Base-by-base conservation (phyloP, 805 yeast genomes). In the Alloascoidea africana region DNA sequence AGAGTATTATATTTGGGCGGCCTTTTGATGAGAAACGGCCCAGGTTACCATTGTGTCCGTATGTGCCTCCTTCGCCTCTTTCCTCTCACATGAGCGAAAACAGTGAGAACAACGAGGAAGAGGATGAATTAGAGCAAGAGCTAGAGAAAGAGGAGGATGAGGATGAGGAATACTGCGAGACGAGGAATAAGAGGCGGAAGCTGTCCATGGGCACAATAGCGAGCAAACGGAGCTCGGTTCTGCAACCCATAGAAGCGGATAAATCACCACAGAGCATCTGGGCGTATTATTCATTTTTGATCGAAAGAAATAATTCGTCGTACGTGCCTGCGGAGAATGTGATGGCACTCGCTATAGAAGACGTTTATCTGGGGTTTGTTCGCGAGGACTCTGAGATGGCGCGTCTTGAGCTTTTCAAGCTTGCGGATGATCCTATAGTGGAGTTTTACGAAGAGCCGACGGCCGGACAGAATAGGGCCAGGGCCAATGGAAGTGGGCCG, bases 1-100 rank as follows among this genome's bases (percentile, higher is more conserved):
- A 45, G 17, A 42, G 48, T 15, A 40, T 45, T 3, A 44, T 45
- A n/a, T 44, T 42, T 23, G 45, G 44, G 15, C 36, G 44, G 17
- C 27, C 39, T 13, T 16, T 19, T n/a, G 41, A 17, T 3, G 39
- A 27, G n/a, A 39, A 38, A 5, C 40, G 44, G 8, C 30, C 30
- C 30, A 8, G 13, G n/a, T 23, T n/a, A 8, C 30, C 30, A 23
- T 8, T 8, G 8, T 23, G 13, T 8, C n/a, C 30, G n/a, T 23
- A 23, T n/a, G n/a, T 23, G 8, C n/a, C n/a, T 8, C n/a, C n/a
- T 8, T 23, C 30, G 8, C 30, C 30, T n/a, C 30, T n/a, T 8
- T 23, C 30, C 8, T 23, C 30, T n/a, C 30, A 23, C n/a, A n/a
- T n/a, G n/a, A n/a, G n/a, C n/a, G 30, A 23, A 23, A n/a, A 23